Percentiles rank a stretch among this genome's conserved stretches.
Evolutionary conservation across 305 asterid genomes (phyloP).

Genomic region (Fraxinus floribunda): DNA sequence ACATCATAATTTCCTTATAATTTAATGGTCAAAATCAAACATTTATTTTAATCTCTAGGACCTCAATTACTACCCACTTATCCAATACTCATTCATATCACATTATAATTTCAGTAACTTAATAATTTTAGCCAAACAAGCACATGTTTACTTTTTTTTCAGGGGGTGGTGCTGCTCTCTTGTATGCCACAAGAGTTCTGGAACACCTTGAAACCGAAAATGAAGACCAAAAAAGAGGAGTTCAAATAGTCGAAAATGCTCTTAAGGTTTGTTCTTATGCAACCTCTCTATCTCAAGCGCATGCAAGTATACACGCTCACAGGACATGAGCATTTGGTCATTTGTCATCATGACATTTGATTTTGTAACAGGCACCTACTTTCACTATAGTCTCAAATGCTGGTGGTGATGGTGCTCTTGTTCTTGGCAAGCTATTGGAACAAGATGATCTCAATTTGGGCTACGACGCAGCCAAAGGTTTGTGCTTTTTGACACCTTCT

Average conservation of each 20-base stretch:
- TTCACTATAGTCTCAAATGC: slow-evolving; percentile 79
- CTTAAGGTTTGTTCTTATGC: slow-evolving; percentile 58
- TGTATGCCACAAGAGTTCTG: slow-evolving; percentile 69
- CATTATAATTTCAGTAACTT: not conserved
- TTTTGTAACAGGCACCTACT: slow-evolving; percentile 63
- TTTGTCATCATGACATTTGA: slow-evolving; percentile 26
- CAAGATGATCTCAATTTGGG: slow-evolving; percentile 74
- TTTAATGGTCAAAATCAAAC: not conserved
- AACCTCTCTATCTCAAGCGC: slow-evolving; percentile 4
- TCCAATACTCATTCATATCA: not conserved
- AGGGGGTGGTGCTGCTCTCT: slow-evolving; percentile 94
- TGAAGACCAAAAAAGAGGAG: slow-evolving; percentile 77
- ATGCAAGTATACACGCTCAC: not conserved
- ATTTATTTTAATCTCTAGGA: not conserved
- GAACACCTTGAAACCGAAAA: slow-evolving; percentile 59
- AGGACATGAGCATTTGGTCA: not conserved
- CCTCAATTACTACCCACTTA: not conserved
- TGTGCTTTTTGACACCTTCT: slow-evolving; percentile 14
- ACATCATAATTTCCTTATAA: not conserved
- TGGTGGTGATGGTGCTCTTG: slow-evolving; percentile 64
- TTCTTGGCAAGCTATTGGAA: slow-evolving; percentile 72
- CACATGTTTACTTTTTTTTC: slow-evolving; percentile 13
- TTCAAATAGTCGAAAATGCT: slow-evolving; percentile 70
- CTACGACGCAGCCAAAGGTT: slow-evolving; percentile 88
- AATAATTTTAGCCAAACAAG: not conserved